Evolutionary conservation across 2,329 filamentous ascomycete genomes (phyloP).

Genomic region (Pseudogymnoascus destructans): DNA sequence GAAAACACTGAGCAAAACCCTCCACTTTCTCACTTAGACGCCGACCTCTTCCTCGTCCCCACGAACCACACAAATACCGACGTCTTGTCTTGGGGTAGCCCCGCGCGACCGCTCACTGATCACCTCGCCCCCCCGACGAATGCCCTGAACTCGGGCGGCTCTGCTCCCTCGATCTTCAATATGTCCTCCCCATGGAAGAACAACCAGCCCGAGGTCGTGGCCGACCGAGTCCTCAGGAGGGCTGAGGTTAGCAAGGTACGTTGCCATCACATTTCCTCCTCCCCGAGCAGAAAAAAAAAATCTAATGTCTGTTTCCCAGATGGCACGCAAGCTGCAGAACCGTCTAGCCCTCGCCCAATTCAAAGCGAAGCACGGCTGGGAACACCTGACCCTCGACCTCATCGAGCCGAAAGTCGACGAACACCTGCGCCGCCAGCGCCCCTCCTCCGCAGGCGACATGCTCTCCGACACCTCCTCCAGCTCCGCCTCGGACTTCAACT

Average conservation of each 20-base stretch:
- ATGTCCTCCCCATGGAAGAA: constrained; percentile 49
- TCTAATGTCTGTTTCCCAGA: constrained; percentile 40
- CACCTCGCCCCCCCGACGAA: neutral
- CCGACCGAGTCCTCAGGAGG: constrained; percentile 56
- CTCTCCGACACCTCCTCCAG: constrained; percentile 73
- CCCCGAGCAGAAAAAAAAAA: neutral
- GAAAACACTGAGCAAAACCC: constrained; percentile 6
- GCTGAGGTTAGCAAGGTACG: constrained; percentile 64
- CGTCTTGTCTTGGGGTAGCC: neutral
- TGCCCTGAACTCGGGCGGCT: constrained; percentile 1
- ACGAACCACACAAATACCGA: constrained; percentile 2
- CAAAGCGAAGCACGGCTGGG: constrained; percentile 93
- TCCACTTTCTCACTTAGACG: constrained; percentile 26
- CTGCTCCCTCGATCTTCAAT: constrained; percentile 6
- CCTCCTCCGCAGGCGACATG: constrained; percentile 53
- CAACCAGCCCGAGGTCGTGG: constrained; percentile 50
- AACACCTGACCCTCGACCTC: constrained; percentile 72
- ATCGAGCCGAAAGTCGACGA: constrained; percentile 78
- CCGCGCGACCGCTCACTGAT: neutral
- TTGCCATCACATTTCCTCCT: constrained; percentile 15
- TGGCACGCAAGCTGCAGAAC: constrained; percentile 84
- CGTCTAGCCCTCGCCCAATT: constrained; percentile 90
- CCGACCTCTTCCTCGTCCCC: neutral
- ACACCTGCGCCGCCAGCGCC: constrained; percentile 60
- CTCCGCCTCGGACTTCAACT: constrained; percentile 64